A percentile compares a stretch with the other conserved stretches of the same genome.
These are phyloP conservation scores for Flammula alnicola DNA, from an alignment of 1,284 basidiomycete genomes.

Conservation along the genomic window DNA sequence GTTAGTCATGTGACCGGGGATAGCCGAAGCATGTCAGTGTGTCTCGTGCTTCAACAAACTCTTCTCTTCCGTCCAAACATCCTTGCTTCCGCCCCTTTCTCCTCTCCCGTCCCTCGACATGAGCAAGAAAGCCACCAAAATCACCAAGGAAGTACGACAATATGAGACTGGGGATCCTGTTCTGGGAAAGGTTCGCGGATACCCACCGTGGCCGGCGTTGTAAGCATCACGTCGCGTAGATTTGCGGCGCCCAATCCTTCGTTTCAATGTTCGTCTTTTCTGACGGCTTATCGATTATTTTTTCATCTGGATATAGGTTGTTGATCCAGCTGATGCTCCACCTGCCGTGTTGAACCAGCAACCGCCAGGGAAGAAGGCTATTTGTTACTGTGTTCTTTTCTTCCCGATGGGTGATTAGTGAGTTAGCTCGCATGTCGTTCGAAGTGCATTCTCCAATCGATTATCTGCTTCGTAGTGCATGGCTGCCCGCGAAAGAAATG, in stretches of 20 bases:
- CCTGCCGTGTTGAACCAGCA: conserved; percentile 67
- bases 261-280: conserved; percentile 12
- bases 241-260: not conserved
- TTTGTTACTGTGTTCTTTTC: conserved; percentile 83
- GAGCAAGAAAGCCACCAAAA: conserved; percentile 62
- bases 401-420: conserved; percentile 93
- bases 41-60: too few species aligned
- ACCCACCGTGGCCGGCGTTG: conserved; percentile 91
- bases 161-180: conserved; percentile 76
- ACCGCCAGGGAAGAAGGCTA: conserved; percentile 71
- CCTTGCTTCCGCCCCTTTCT: not conserved
- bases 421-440: conserved; percentile 40
- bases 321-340: conserved; percentile 72
- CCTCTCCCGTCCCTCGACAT: conserved; percentile 11
- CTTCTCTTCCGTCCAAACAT: too few species aligned
- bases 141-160: conserved; percentile 42
- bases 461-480: conserved; percentile 60
- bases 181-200: conserved; percentile 92
- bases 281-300: conserved; percentile 15
- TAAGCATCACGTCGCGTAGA: conserved; percentile 34
- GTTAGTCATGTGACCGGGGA: too few species aligned
- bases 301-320: too few species aligned
- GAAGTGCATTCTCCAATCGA: not conserved
- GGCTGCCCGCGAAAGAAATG: conserved; percentile 85
- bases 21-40: too few species aligned